Evolutionary conservation across 352 stramenopile species (phyloP), one percentile per base, ranked within the genome.

Genomic region (Globisporangium spinosum): DNA sequence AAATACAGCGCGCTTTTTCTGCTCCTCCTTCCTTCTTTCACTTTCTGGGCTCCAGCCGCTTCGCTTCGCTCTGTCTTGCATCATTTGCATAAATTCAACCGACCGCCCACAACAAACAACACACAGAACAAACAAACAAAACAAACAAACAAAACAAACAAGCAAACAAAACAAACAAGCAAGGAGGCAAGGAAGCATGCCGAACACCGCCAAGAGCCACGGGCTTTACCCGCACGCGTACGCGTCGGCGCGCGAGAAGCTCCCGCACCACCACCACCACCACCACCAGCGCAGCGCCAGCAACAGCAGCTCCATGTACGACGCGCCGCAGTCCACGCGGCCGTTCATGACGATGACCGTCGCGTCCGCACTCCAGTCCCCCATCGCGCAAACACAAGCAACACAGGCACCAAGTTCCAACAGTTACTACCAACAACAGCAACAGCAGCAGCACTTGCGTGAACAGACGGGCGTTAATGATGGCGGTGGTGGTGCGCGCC

Each of bases 181-280:
- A 64, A 56, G 15, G 38, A 49, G 7, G 20, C 53, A 34, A 57
- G n/a, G 12, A 22, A 15, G n/a, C 45, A 71, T 68, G 57, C 68
- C 64, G 15, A 72, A 69, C 34, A 69, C 63, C 12, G 51, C 15
- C 43, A 72, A 72, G 67, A 70, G 67, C 43, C 47, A 70, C 22
- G 38, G 32, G 29, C 51, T 61, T 15, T 34, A 72, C 25, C 25
- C 67, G 32, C 67, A 69, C 61, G 67, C 35, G 27, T 72, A 56
- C 40, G 43, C 62, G 22, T 40, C 34, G 15, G 22, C 54, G 53
- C 65, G 65, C 49, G 65, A 70, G 34, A 70, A 70, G 59, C n/a
- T 55, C 43, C 43, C n/a, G 2, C 55, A 23, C 3, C 45, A 45
- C 17, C 47, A 59, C 12, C 55, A 60, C 17, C 7, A 65, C n/a